Evolutionary conservation across 1,139 yeast genomes (phyloP), one percentile per base, ranked within the genome.

Genomic region (Waltiozyma sp.): DNA sequence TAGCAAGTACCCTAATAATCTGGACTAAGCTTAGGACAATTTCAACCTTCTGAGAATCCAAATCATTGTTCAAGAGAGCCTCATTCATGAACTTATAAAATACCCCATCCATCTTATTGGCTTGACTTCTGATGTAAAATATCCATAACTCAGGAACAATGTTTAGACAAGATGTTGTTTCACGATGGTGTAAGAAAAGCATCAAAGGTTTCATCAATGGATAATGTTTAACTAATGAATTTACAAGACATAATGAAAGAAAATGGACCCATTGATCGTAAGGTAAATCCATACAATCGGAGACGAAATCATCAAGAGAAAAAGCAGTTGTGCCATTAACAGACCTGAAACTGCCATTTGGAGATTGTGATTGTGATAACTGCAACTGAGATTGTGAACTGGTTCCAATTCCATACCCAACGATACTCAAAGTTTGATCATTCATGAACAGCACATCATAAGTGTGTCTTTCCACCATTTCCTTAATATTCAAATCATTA

Each of bases 1-100:
- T 10, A 0, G 67, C 61, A 2, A 76, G 80, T 4, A 69, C 53
- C 44, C 85, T 60, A 1, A 80, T 54, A 16, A 68, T 31, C 14
- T 31, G 34, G 4, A 31, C 34, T 10, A 31, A n/a, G 9, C 34
- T 31, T 14, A 31, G 10, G 6, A 31, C 34, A 15, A 31, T 18
- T 4, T 31, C n/a, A 14, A n/a, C 18, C 14, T 31, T 31, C 18
- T n/a, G 9, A n/a, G 16, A 7, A n/a, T n/a, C 34, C 4, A 31
- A 31, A 4, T 15, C 34, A 31, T 21, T 8, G 7, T 21, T 8
- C 8, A 21, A 21, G 8, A 21, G 8, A 4, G 8, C 23, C 4
- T 21, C 23, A 13, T 26, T 13, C 15, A 9, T 7, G n/a, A 31
- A 31, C 34, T 31, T 31, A 10, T n/a, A 4, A n/a, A 31, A 31